Evolutionary conservation across 2,329 filamentous ascomycete species (phyloP), one percentile per base, ranked within the genome.

Genomic region (Pleurostoma richardsiae): DNA sequence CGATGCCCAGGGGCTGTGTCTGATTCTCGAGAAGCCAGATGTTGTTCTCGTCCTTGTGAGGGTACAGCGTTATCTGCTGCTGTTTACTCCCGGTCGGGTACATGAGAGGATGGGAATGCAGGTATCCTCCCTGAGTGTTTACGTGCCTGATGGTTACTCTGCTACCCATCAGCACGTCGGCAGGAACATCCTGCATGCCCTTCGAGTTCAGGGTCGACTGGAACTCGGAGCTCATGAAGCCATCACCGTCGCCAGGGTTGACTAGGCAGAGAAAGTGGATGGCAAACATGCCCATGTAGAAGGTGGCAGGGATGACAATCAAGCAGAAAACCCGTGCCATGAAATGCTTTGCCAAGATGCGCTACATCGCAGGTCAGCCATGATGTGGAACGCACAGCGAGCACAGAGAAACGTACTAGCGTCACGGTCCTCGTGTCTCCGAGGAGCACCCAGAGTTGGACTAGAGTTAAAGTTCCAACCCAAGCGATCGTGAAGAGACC

Each of bases 161-260:
- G 64, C 90, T 95, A 49, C 94, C 94, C 59, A 94, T 86, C 29
- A 87, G 85, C 49, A 99, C 86, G 69, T 99, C 91, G 30, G 88
- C 94, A 2, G 94, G 86, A 4, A 95, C 90, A 67, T 95, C 90
- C 63, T 90, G 85, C 94, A 99, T 99, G 45, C 82, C 85, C 76
- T 97, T 99, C 60, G 84, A 91, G 72, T 97, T 99, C 55, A 99
- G 76, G 3, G 94, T 97, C 30, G 94, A 88, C 72, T 99, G 94
- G 75, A 99, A 99, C 64, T 99, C 94, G 46, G 92, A 96, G 63
- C 91, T 96, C 94, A 99, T 99, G 76, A 99, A 99, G 46, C 94
- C 94, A 67, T 99, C 94, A 46, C 94, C 94, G 44, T 99, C 94
- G 50, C 94, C 94, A 29, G 94, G 94, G 70, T 99, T 99, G 50